Base-by-base conservation (phyloP, 1,139 yeast species). In the Blastobotrys niveus region DNA sequence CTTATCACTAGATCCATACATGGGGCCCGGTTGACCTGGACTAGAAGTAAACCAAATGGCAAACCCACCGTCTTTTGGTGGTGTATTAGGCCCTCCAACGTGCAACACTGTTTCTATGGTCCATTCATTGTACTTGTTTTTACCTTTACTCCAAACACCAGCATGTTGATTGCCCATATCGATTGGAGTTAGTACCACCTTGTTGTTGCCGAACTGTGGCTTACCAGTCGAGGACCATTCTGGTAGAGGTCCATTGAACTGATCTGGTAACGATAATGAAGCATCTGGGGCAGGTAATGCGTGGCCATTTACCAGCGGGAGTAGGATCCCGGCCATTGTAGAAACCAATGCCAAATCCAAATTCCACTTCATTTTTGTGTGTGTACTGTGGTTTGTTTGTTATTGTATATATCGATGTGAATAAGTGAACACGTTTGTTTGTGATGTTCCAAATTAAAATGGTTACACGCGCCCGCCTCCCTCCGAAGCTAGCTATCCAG, bases 1-100 rank as follows among this genome's bases (percentile, higher is more conserved):
- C 18, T 48, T 43, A 39, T 67, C 70, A 21, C 55, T 46, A 3
- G 63, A 56, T 10, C 72, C 72, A 48, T 64, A 62, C 5, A 64
- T 61, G 1, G 66, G 61, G 5, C 72, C 72, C 1, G 38, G 45
- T 20, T 50, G 50, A 31, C 52, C 53, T 5, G 56, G 55, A 22
- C 55, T 48, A 8, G 56, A 52, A 7, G 66, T 55, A 48, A 61
- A 64, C 69, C 71, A 67, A 24, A 67, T 40, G 2, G 65, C 67
- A 33, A 67, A 46, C 1, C 71, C 66, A 5, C 64, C 67, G 10
- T 64, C 68, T n/a, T n/a, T n/a, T n/a, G n/a, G n/a, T 5, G 68
- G 60, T 12, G 52, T 44, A 21, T 54, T 63, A 3, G 65, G 54
- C 2, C 67, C 67, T 3, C 60, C 53, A 0, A 58, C 66, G 0